Base-by-base conservation (phyloP, 306 rosid genomes). In the Morella rubra region DNA sequence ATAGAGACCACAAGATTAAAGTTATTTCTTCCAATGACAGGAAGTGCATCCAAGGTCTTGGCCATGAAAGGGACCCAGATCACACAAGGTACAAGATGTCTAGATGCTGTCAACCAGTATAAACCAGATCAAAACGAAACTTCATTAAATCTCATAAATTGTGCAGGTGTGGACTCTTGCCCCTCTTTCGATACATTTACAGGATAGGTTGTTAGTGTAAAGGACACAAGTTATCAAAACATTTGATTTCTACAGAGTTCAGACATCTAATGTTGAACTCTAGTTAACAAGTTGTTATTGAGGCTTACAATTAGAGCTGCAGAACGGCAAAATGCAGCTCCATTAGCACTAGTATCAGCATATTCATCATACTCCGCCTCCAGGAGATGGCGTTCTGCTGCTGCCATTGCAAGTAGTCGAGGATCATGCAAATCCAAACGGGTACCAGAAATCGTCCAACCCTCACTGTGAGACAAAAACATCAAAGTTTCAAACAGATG, bases 331-430 rank as follows among this genome's bases (percentile, higher is more conserved):
- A 86, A 85, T 41, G 91, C 83, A 75, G 86, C 86, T 73, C 91
- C 87, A 71, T 71, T 73, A 24, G 84, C 78, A 80, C 78, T 73
- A 66, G 83, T 59, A 73, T 83, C 58, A 49, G 84, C 83, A 59
- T 86, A 78, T 71, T 80, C 91, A 71, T 83, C 91, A 85, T 86
- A 84, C 44, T 87, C 86, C 1, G 84, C 86, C 72, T 88, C 96
- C 20, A 79, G 66, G 70, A 85, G 66, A 73, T 78, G 87, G 12
- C 66, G 88, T 73, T 90, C 95, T n/a, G 91, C 86, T 40, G 88
- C 89, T 44, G 89, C 90, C 80, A 86, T 77, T 70, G 88, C 89
- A 79, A 86, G 68, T 52, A 86, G 84, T 70, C 84, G 87, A 80
- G 88, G 84, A 75, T 86, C 89, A 78, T 77, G 81, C 79, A 84